Evolutionary conservation across 257 asterid genomes (phyloP), one percentile per base, ranked within the genome.

Genomic region (Fraxinus cuspidata): DNA sequence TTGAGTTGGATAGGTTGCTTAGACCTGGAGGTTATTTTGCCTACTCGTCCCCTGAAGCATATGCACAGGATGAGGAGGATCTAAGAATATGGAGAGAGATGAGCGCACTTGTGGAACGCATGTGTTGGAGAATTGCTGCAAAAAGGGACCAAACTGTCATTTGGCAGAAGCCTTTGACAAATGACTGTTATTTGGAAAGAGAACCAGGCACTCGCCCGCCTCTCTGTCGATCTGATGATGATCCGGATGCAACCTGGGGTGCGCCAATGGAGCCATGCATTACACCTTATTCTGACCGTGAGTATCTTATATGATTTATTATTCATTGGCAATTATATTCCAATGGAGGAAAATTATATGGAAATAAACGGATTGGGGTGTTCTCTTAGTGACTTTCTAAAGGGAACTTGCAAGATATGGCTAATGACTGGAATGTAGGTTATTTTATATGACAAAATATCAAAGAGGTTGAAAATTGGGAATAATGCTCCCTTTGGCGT

Each of bases 21-120:
- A 87, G 97, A 83, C 96, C 97, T 10, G 98, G 98, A 79, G 98
- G 98, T 79, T 94, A 94, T 85, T 94, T 94, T 83, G 96, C 93
- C 56, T 94, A 92, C 85, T 94, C 98, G 1, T 94, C 97, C 7
- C 98, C 98, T 0, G 98, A 94, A 85, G 97, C 97, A 70, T 94
- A 94, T 83, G 98, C 98, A 37, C 97, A 89, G 85, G 97, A 94
- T 34, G 98, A 90, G 81, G 98, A 94, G 84, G 95, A 92, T 87
- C 86, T 85, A 34, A 89, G 94, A 82, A 92, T 94, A 83, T 92
- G 98, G 98, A 87, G 38, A 85, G 76, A 82, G 84, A 92, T 94
- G 96, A 92, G 97, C 86, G 87, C 96, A 6, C 94, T 94, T 71
- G 97, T 88, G 51, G 93, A 84, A 80, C 96, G 96, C 47, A 94